These are phyloP conservation scores for Apostasia shenzhenica DNA, from an alignment of 106 monocot species.

Conservation along the genomic window DNA sequence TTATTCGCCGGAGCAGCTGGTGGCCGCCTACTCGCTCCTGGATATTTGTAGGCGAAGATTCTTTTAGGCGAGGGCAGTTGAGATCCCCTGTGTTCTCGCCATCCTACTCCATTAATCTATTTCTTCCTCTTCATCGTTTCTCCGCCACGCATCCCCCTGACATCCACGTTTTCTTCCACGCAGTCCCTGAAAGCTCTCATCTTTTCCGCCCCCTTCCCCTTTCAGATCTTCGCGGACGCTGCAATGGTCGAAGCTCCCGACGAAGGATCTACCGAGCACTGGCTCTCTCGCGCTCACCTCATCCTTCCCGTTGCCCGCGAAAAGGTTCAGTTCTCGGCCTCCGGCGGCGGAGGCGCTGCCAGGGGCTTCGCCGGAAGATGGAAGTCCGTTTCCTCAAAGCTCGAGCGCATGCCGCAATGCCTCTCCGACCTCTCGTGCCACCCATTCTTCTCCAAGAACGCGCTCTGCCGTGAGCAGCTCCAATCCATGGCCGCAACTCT, in stretches of 20 bases:
- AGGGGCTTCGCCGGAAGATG: conserved; percentile 24
- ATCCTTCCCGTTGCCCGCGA: conserved; percentile 22
- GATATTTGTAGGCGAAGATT: neutral
- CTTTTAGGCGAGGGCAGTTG: neutral
- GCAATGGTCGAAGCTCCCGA: conserved; percentile 10
- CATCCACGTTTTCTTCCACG: neutral
- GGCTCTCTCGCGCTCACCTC: conserved; percentile 18
- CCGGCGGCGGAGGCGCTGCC: neutral
- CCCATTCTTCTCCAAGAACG: conserved; percentile 47
- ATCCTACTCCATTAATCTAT: neutral
- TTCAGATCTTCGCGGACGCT: neutral
- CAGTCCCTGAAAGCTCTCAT: neutral
- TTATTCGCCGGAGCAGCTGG: conserved; percentile 3
- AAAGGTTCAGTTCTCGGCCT: conserved; percentile 7
- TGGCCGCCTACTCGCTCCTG: neutral
- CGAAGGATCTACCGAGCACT: conserved; percentile 16
- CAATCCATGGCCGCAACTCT: conserved; percentile 19
- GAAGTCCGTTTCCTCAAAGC: conserved; percentile 31
- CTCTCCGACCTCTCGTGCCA: conserved; percentile 49
- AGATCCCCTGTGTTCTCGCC: neutral
- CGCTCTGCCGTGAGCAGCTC: conserved; percentile 39
- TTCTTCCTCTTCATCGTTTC: neutral
- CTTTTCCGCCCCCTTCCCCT: neutral
- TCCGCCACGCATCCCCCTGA: too few relatives aligned
- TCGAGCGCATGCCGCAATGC: conserved; percentile 36